Conservation (phyloP, 768 basidiomycete species). For the Lactifluus volemus region DNA sequence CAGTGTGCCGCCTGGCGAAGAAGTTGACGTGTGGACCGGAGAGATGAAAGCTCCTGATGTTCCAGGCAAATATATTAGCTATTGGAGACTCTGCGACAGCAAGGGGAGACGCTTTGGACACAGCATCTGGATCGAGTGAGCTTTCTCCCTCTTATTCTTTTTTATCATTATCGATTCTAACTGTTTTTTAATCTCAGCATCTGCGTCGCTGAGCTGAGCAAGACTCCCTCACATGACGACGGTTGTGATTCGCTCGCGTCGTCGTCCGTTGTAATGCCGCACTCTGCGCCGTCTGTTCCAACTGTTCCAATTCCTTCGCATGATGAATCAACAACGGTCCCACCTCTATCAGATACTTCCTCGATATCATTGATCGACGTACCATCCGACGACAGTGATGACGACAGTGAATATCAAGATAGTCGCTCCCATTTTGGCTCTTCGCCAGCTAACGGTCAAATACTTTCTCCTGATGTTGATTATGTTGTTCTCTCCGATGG, state of each 20-base stretch:
- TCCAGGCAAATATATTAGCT: constrained; percentile 65
- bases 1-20: constrained; percentile 43
- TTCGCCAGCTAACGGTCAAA: constrained; percentile 17
- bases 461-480: constrained; percentile 34
- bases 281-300: constrained; percentile 12
- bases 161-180: background rate
- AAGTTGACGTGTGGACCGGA: constrained; percentile 58
- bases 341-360: constrained; percentile 29
- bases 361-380: constrained; percentile 54
- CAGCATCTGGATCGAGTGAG: constrained; percentile 75
- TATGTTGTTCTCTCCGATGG: constrained; percentile 72
- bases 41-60: constrained; percentile 78
- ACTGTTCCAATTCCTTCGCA: constrained; percentile 11
- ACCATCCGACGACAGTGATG: constrained; percentile 42
- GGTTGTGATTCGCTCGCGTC: constrained; percentile 50
- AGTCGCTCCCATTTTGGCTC: constrained; percentile 35
- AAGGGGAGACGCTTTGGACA: constrained; percentile 56
- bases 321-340: constrained; percentile 22
- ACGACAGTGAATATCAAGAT: constrained; percentile 50
- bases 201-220: constrained; percentile 47
- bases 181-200: constrained; percentile 35
- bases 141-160: constrained; percentile 9
- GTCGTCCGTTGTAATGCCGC: constrained; percentile 67
- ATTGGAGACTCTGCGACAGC: constrained; percentile 63
- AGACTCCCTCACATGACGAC: constrained; percentile 24